Conservation (phyloP, 306 rosid species). For the Begonia masoniana region DNA sequence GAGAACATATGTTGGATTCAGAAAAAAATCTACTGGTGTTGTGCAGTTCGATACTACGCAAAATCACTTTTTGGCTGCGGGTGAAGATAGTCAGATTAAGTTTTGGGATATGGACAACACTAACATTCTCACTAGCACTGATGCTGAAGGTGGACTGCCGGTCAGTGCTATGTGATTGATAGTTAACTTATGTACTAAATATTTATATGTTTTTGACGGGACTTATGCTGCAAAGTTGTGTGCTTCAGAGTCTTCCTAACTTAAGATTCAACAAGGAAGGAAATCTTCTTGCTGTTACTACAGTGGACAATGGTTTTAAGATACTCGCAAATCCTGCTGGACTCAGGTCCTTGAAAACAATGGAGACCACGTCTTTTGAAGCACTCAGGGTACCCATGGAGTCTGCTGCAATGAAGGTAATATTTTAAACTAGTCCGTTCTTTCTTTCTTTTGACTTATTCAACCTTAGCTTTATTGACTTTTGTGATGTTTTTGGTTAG, state of each 20-base stretch:
- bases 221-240: slow-evolving; percentile 14
- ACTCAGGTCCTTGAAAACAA: slow-evolving; percentile 39
- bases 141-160: slow-evolving; percentile 74
- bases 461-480: slow-evolving; percentile 3
- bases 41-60: slow-evolving; percentile 79
- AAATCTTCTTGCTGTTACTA: slow-evolving; percentile 73
- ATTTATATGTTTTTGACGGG: not conserved
- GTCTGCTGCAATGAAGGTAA: slow-evolving; percentile 54
- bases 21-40: slow-evolving; percentile 62
- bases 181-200: not conserved
- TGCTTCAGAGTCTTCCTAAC: slow-evolving; percentile 64
- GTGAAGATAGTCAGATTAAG: slow-evolving; percentile 77
- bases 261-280: slow-evolving; percentile 80
- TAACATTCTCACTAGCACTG: slow-evolving; percentile 33
- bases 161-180: slow-evolving; percentile 22
- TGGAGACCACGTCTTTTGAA: slow-evolving; percentile 52
- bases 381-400: slow-evolving; percentile 60
- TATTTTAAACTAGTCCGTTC: slow-evolving; percentile 8
- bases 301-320: slow-evolving; percentile 62
- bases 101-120: slow-evolving; percentile 80
- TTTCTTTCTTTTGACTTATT: slow-evolving; percentile 6
- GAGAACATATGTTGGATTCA: slow-evolving; percentile 64
- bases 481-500: slow-evolving; percentile 20
- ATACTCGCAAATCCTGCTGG: slow-evolving; percentile 68
- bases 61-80: slow-evolving; percentile 78